Conservation (phyloP, 495 filamentous ascomycete species). For the Penicillium pancosmium region DNA sequence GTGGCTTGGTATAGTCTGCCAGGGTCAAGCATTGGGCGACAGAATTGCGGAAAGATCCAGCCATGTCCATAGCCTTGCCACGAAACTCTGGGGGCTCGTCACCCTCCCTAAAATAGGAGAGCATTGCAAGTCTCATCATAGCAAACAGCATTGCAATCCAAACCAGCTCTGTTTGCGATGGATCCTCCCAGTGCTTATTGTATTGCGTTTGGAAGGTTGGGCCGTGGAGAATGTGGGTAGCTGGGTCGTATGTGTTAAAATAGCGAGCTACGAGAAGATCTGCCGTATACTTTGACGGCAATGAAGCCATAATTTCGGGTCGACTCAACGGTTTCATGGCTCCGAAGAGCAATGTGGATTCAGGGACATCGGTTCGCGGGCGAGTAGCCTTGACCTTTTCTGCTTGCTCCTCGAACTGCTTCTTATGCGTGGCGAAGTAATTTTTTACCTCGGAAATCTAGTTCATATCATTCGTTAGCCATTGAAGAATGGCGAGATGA, state of each 20-base stretch:
- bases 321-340: slow-evolving; percentile 66
- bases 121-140: slow-evolving; percentile 86
- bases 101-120: slow-evolving; percentile 85
- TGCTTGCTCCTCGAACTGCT: slow-evolving; percentile 66
- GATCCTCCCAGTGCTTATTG: slow-evolving; percentile 85
- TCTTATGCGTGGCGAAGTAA: slow-evolving; percentile 75
- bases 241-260: slow-evolving; percentile 71
- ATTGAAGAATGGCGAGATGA: background rate
- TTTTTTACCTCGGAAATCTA: slow-evolving; percentile 92
- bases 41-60: slow-evolving; percentile 73
- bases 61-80: slow-evolving; percentile 72
- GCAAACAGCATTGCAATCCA: slow-evolving; percentile 91
- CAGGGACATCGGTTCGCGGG: slow-evolving; percentile 57
- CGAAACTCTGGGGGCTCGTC: slow-evolving; percentile 88
- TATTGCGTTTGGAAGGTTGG: slow-evolving; percentile 85
- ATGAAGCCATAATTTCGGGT: slow-evolving; percentile 73
- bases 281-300: slow-evolving; percentile 79
- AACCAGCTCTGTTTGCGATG: slow-evolving; percentile 74
- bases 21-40: slow-evolving; percentile 86
- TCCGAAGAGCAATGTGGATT: slow-evolving; percentile 75
- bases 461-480: too few relatives aligned
- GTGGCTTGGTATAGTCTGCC: slow-evolving; percentile 88
- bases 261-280: slow-evolving; percentile 77
- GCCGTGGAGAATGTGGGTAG: slow-evolving; percentile 82
- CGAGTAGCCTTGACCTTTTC: slow-evolving; percentile 66